Evolutionary conservation across 225 moss, liverwort and hornwort genomes (phyloP), one percentile per base, ranked within the genome.

Genomic region (Anthoceros angustus): DNA sequence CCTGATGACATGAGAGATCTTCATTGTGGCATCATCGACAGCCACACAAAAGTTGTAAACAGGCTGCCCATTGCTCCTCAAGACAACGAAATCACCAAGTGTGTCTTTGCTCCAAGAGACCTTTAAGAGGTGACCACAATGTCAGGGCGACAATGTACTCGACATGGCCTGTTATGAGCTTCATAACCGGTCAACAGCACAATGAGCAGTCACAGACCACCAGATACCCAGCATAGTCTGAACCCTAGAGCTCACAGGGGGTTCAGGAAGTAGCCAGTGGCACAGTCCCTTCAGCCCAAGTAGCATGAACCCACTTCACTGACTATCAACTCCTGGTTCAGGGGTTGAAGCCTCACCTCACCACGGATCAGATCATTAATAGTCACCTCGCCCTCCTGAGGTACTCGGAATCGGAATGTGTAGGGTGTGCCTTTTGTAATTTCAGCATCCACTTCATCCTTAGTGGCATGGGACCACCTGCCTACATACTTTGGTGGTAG

Each of bases 41-140:
- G 89, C 98, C 61, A 98, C 98, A 71, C 98, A 98, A 38, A 98
- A 98, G 69, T 98, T 98, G 75, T 98, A 92, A 10, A 98, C 98
- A 66, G 92, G 98, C 78, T 98, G 98, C 71, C 98, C 98, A 70
- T 98, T 98, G 83, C 98, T 98, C 39, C 92, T 82, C 78, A 98
- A 61, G 21, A 98, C 85, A 71, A 98, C 98, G 68, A 98, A 98
- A 74, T 98, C 98, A 42, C 98, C 98, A 50, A 98, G 67, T 40
- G 98, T 98, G 64, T 98, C 84, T 75, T 98, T 91, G 67, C 78
- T 87, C 98, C 98, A 98, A 3, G 98, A 83, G 24, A 98, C 92
- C 95, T 95, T 67, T 70, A 70, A 71, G 39, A 65, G 39, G 40
- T 25, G 61, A 15, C 55, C 55, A 55, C 55, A 55, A 55, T 55